Percentiles rank a stretch among this genome's conserved stretches.
Conservation (phyloP, 2,329 filamentous ascomycete genomes). For the Penicillium digitatum region DNA sequence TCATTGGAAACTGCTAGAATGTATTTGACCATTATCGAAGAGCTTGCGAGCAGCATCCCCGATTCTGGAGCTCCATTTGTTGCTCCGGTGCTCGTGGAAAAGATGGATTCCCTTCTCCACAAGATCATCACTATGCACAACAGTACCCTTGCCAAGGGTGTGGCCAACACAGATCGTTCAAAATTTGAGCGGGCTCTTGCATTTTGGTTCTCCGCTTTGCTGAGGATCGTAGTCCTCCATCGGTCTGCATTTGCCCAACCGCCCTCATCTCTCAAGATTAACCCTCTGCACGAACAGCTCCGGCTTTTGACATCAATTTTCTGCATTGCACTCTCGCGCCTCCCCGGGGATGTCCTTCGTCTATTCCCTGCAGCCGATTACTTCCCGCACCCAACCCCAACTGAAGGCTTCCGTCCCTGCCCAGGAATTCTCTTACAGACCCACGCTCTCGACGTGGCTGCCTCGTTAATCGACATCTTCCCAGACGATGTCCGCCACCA, state of each 20-base stretch:
- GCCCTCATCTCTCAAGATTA: constrained; percentile 22
- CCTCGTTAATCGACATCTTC: constrained; percentile 43
- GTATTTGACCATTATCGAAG: constrained; percentile 40
- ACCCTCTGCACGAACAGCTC: constrained; percentile 33
- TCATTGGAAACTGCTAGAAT: constrained; percentile 34
- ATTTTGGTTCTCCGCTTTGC: constrained; percentile 42
- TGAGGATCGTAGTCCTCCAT: constrained; percentile 41
- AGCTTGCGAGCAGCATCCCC: constrained; percentile 37
- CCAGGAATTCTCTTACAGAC: constrained; percentile 37
- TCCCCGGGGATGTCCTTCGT: constrained; percentile 32
- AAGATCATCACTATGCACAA: constrained; percentile 32
- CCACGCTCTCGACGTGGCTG: constrained; percentile 45
- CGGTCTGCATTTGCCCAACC: constrained; percentile 34
- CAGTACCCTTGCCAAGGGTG: constrained; percentile 16
- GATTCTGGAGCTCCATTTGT: constrained; percentile 32
- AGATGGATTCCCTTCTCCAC: constrained; percentile 39
- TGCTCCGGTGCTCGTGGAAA: constrained; percentile 38
- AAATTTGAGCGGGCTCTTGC: constrained; percentile 32
- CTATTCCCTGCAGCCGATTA: constrained; percentile 30
- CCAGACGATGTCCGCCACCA: constrained; percentile 44
- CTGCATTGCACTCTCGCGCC: constrained; percentile 40
- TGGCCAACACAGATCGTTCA: constrained; percentile 17
- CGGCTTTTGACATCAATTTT: constrained; percentile 39
- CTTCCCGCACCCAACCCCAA: constrained; percentile 25
- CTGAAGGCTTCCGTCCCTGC: constrained; percentile 26